Evolutionary conservation across 2,329 filamentous ascomycete genomes (phyloP), one percentile per base, ranked within the genome.

Genomic region (Pseudohalonectria lignicola): DNA sequence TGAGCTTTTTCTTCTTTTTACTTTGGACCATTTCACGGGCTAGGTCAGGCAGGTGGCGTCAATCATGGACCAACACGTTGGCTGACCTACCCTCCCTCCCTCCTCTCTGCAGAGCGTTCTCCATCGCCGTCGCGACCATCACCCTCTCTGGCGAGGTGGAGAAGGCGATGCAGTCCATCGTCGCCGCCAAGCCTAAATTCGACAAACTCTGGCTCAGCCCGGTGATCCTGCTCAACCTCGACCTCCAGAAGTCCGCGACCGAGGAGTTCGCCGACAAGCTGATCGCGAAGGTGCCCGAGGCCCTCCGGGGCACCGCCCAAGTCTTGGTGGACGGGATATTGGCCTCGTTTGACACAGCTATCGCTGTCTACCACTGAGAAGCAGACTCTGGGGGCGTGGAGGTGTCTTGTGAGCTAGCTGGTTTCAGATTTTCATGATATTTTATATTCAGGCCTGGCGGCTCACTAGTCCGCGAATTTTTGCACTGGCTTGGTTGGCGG

Each of bases 101-200:
- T 26, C 23, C 23, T 26, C 23, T 26, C 23, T 26, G 12, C 23
- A 26, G 23, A 26, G 53, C 63, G 6, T 34, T 66, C 19, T 48
- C 48, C 31, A 56, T 69, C 5, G 64, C 61, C 39, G 37, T 45
- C 15, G 54, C 59, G 3, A 61, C 63, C 5, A 39, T 45, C 3
- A 43, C 51, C 7, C 56, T 70, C 19, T 52, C 56, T 32, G 39
- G 33, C 10, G 49, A 51, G n/a, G 61, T 67, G 42, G 57, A 63
- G 44, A 38, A 45, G 23, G 61, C 61, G 4, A 53, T 68, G 21
- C 45, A 49, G 7, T 53, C 53, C n/a, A 48, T 69, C 17, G 52
- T 66, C 41, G 47, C 41, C 10, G 48, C 55, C 20, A 66, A 67
- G 50, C 54, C 50, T 16, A 62, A 64, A 43, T 71, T 71, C 41